Evolutionary conservation across 2,329 filamentous ascomycete species (phyloP).

Genomic region (Aspergillus costaricaensis): DNA sequence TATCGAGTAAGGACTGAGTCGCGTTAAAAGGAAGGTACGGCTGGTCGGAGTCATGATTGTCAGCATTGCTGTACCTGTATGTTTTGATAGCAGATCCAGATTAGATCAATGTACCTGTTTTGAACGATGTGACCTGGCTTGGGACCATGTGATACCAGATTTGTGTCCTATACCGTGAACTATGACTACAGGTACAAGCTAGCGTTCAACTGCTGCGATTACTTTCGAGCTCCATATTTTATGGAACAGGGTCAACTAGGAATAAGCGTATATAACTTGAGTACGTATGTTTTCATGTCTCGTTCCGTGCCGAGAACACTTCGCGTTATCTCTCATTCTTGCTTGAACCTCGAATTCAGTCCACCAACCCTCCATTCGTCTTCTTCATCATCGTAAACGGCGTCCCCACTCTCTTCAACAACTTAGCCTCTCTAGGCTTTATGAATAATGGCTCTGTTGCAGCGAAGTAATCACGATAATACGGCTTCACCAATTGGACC

Average conservation of each 20-base stretch:
- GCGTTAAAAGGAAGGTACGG: not conserved
- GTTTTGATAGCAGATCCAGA: not conserved
- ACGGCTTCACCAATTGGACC: constrained; percentile 44
- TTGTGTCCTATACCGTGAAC: too few relatives aligned
- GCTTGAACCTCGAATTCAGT: too few relatives aligned
- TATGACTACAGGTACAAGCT: too few relatives aligned
- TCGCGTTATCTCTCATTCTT: too few relatives aligned
- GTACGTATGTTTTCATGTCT: too few relatives aligned
- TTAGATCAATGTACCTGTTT: not conserved
- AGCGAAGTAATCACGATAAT: constrained; percentile 46
- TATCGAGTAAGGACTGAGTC: constrained; percentile 1
- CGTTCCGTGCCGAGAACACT: too few relatives aligned
- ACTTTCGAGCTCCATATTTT: too few relatives aligned
- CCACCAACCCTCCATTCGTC: not conserved
- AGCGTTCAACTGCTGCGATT: too few relatives aligned
- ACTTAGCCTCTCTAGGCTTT: constrained; percentile 40
- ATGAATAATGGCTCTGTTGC: constrained; percentile 44
- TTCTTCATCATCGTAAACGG: constrained; percentile 1
- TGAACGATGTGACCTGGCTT: not conserved
- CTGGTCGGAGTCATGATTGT: not conserved
- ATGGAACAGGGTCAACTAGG: too few relatives aligned
- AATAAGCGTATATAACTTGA: too few relatives aligned
- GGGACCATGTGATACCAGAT: too few relatives aligned
- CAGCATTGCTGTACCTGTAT: not conserved
- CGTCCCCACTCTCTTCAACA: constrained; percentile 29